These are phyloP conservation scores for Talaromyces sp. DNA, from an alignment of 2,329 filamentous ascomycete genomes.

Conservation along the genomic window DNA sequence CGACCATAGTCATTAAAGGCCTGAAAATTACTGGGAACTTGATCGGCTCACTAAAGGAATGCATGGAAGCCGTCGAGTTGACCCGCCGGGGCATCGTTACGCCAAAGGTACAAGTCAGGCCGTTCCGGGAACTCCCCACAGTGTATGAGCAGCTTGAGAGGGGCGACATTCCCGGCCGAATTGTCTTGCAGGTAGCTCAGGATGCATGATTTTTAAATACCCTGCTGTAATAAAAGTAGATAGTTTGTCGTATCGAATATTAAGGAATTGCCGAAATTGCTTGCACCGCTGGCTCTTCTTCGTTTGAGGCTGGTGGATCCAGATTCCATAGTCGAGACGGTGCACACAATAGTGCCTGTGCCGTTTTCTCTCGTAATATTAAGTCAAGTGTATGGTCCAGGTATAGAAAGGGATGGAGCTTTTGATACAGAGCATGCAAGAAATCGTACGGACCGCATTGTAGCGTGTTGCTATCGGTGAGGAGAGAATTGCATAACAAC, in stretches of 20 bases:
- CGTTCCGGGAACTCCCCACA: conserved; percentile 36
- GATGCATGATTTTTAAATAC: not conserved
- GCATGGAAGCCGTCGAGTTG: conserved; percentile 42
- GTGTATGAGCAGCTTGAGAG: conserved; percentile 43
- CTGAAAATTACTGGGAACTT: conserved; percentile 40
- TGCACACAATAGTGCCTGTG: conserved; percentile 20
- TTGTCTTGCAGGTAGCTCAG: conserved; percentile 38
- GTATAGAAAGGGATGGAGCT: conserved; percentile 22
- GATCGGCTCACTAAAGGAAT: conserved; percentile 42
- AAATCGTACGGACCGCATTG: conserved; percentile 23
- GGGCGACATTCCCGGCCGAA: conserved; percentile 37
- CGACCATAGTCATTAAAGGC: conserved; percentile 42
- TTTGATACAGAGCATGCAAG: conserved; percentile 25
- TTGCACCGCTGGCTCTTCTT: not conserved
- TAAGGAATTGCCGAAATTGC: not conserved
- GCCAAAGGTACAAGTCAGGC: conserved; percentile 36
- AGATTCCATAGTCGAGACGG: conserved; percentile 19
- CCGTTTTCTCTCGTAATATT: conserved; percentile 23
- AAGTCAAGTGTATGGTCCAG: conserved; percentile 21
- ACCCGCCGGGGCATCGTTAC: conserved; percentile 38
- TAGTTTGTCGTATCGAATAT: not conserved
- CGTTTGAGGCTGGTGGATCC: not conserved
- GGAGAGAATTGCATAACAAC: conserved; percentile 16
- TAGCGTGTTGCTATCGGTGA: conserved; percentile 4
- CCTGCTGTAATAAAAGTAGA: not conserved